Evolutionary conservation across 2,329 filamentous ascomycete genomes (phyloP).

Genomic region (Pseudopithomyces maydicus): DNA sequence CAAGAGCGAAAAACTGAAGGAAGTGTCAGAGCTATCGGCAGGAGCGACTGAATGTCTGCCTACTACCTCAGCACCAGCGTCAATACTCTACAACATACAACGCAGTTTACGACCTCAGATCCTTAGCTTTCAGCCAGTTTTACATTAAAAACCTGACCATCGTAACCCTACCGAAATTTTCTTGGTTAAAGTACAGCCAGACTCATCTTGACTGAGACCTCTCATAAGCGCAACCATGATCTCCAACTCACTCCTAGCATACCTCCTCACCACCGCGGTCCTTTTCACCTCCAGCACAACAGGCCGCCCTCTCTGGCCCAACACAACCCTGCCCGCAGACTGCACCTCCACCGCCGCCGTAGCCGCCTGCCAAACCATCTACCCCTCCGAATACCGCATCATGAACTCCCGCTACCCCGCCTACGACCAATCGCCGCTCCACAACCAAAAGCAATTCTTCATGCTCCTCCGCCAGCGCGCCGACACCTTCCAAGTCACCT

Average conservation of each 20-base stretch:
- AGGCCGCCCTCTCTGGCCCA: background rate
- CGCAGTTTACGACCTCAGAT: background rate
- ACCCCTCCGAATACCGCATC: conserved; percentile 27
- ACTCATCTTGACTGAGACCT: background rate
- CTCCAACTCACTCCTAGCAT: background rate
- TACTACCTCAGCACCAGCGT: background rate
- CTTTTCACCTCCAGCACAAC: background rate
- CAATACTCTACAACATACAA: background rate
- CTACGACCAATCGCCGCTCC: conserved; percentile 22
- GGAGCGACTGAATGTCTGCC: background rate
- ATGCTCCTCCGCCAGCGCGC: conserved; percentile 32
- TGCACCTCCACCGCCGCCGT: conserved; percentile 3
- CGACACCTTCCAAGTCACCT: conserved; percentile 27
- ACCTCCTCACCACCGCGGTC: background rate
- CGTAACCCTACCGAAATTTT: background rate
- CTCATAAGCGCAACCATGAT: background rate
- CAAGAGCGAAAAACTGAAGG: too few species aligned
- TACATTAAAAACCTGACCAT: background rate
- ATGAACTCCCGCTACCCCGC: conserved; percentile 35
- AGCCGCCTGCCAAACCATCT: conserved; percentile 25
- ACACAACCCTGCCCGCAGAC: background rate
- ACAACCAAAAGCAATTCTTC: conserved; percentile 27
- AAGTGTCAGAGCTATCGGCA: background rate
- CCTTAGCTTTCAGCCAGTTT: background rate
- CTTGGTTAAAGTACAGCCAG: background rate